Evolutionary conservation across 1,139 yeast species (phyloP).

Genomic region (Starmera stellimalicola): DNA sequence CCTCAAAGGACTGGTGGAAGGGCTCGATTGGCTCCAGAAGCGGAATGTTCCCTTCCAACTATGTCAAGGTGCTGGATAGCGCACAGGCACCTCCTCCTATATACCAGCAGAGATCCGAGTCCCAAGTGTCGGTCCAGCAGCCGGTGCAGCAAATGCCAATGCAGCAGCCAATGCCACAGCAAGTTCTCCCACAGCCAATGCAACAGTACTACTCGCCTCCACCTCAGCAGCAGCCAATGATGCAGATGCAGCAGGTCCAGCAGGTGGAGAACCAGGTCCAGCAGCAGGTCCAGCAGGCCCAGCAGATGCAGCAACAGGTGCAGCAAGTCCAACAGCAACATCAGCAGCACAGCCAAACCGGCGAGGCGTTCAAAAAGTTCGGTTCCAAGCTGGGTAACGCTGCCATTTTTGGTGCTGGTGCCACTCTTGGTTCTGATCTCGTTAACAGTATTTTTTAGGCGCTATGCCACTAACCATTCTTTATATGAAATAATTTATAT

Average conservation of each 20-base stretch:
- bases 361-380: constrained; percentile 46
- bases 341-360: constrained; percentile 14
- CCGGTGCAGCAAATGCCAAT: constrained; percentile 23
- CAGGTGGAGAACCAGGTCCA: constrained; percentile 18
- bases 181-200: constrained; percentile 13
- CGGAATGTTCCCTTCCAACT: constrained; percentile 89
- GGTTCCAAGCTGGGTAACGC: constrained; percentile 88
- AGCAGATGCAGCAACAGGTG: constrained; percentile 14
- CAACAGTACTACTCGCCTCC: constrained; percentile 21
- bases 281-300: constrained; percentile 18
- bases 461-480: no score
- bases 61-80: constrained; percentile 43
- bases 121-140: constrained; percentile 37
- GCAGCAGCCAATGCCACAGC: constrained; percentile 13
- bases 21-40: constrained; percentile 51
- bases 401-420: constrained; percentile 95
- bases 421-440: constrained; percentile 82
- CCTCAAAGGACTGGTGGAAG: constrained; percentile 88
- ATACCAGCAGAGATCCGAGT: constrained; percentile 19
- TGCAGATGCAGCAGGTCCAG: constrained; percentile 20
- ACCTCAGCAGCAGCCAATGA: constrained; percentile 21
- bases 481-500: no score
- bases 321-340: constrained; percentile 20
- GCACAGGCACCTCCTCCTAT: constrained; percentile 16
- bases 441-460: constrained; percentile 72